Evolutionary conservation across 257 asterid genomes (phyloP).

Genomic region (Phtheirospermum japonicum): DNA sequence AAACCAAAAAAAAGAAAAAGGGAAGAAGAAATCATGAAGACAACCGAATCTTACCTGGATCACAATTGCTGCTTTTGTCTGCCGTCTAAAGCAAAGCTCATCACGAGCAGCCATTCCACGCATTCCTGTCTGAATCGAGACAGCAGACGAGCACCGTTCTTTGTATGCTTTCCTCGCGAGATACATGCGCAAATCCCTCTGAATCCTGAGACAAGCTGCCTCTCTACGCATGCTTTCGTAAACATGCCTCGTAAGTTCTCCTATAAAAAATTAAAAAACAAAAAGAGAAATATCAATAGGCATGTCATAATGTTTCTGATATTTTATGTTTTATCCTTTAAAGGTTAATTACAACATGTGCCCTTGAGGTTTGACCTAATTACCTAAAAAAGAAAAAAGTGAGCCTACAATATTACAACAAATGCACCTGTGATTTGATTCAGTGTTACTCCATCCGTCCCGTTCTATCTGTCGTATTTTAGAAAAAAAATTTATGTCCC

Average conservation of each 20-base stretch:
- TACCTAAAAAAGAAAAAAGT: too few relatives aligned
- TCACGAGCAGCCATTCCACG: constrained; percentile 96
- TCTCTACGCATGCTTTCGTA: constrained; percentile 81
- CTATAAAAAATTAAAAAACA: constrained; percentile 36
- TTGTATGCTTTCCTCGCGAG: constrained; percentile 78
- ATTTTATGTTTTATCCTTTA: background rate
- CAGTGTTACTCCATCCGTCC: too few relatives aligned
- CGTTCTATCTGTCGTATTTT: too few relatives aligned
- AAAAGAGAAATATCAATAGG: background rate
- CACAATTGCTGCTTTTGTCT: constrained; percentile 75
- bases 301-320: background rate
- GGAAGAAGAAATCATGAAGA: too few relatives aligned
- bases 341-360: too few relatives aligned
- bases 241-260: constrained; percentile 72
- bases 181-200: constrained; percentile 75
- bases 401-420: too few relatives aligned
- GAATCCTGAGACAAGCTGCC: constrained; percentile 71
- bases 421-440: too few relatives aligned
- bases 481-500: too few relatives aligned
- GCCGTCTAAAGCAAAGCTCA: constrained; percentile 81
- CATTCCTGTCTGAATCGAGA: constrained; percentile 84
- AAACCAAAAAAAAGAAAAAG: too few relatives aligned
- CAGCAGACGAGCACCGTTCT: constrained; percentile 64
- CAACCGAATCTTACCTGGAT: constrained; percentile 66
- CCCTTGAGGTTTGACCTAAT: too few relatives aligned